These are phyloP conservation scores for Hondaea fermentalgiana DNA, from an alignment of 108 stramenopile genomes.

Conservation along the genomic window DNA sequence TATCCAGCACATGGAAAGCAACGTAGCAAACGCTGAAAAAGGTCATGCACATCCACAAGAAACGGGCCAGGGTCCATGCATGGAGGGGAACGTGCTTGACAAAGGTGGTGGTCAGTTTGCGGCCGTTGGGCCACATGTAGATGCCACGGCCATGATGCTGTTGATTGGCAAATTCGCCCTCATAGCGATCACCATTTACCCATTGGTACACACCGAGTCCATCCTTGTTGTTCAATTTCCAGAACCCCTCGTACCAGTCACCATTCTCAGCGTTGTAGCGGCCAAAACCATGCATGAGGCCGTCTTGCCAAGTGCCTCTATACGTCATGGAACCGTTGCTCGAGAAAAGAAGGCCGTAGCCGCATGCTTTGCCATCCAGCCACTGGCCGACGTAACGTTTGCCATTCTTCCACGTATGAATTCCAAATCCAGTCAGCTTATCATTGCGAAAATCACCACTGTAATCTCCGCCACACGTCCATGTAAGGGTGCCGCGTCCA, in stretches of 20 bases:
- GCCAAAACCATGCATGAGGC: conserved; percentile 29
- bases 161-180: conserved; percentile 29
- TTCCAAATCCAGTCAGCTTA: conserved; percentile 19
- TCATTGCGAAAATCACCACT: conserved; percentile 19
- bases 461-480: conserved; percentile 24
- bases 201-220: conserved; percentile 21
- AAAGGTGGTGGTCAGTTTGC: background rate
- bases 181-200: conserved; percentile 28
- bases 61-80: background rate
- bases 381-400: background rate
- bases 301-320: background rate
- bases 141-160: conserved; percentile 28
- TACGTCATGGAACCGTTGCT: background rate
- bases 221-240: conserved; percentile 4
- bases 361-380: background rate
- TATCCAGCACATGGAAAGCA: too few species aligned
- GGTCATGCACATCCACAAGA: background rate
- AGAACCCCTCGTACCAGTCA: conserved; percentile 21
- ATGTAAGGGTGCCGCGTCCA: conserved; percentile 33
- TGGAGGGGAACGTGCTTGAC: background rate
- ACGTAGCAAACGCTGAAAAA: background rate
- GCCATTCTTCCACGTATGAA: background rate
- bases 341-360: background rate
- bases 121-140: background rate
- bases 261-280: conserved; percentile 19